Evolutionary conservation across 2,329 filamentous ascomycete species (phyloP), one percentile per base, ranked within the genome.

Genomic region (Ophiosphaerella narmari): DNA sequence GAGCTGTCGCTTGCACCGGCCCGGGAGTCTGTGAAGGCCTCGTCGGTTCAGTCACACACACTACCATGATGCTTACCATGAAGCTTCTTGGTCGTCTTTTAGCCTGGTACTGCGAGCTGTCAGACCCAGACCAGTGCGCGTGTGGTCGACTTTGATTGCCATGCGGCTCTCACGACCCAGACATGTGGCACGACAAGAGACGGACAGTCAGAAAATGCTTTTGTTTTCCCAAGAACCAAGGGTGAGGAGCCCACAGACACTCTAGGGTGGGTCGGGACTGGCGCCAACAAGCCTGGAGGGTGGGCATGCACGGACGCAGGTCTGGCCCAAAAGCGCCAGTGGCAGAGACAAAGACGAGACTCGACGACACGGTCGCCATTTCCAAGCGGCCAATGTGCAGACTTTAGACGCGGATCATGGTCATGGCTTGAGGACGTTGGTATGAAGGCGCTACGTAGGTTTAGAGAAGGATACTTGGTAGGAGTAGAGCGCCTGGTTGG

Each of bases 171-270:
- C 59, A 60, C 64, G 66, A 68, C 64, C 67, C 66, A 60, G 52
- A 43, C 46, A 64, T 58, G 59, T 61, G 68, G 68, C 64, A 66
- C 63, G 57, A 64, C 55, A 57, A 63, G 56, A 65, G 59, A 65
- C 59, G 50, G 57, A 60, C 52, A 56, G 53, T 50, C 51, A 39
- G 32, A 50, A 14, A 54, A 44, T 43, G 56, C 55, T 57, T 70
- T 69, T 68, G 60, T 60, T 63, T 65, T 65, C 60, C 60, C 65
- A 67, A 60, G 64, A 63, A 67, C 67, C 68, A 68, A 68, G 68
- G 63, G 57, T 59, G 48, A 63, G 57, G 60, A 60, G 62, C 53
- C 50, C 54, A 54, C 50, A 50, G 62, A 48, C 55, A 43, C 48
- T 56, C 56, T 57, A 63, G 58, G 32, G 61, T 66, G 66, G 46